Evolutionary conservation across 345 rosid genomes (phyloP), one percentile per base, ranked within the genome.

Genomic region (Eucalyptus marginata): DNA sequence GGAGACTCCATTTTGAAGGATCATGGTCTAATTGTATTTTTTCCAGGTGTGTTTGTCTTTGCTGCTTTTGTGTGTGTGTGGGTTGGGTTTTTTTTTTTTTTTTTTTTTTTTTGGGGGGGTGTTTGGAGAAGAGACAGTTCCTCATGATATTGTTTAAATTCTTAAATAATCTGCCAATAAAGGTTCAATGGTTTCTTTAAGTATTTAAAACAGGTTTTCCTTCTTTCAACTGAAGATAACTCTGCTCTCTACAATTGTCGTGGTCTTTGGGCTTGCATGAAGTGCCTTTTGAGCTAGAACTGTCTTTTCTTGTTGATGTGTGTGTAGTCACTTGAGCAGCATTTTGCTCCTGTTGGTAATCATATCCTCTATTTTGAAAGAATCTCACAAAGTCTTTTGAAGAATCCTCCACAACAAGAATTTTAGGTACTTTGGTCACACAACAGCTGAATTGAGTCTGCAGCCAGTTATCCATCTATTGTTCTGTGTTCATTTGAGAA

Each of bases 21-120:
- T 89, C 93, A 92, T 93, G 98, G 99, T 91, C 95, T 96, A 91
- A 93, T 98, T 89, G 96, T 98, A 85, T 97, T 98, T 90, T 98
- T 97, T 91, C 99, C 99, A 87, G 99, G 99, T 97, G 93, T 80
- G 71, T 88, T 80, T n/a, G 44, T 13, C 50, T 43, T 88, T 31
- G 87, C 87, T 79, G 52, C 62, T 84, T 46, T 13, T 88, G 16
- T 88, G 68, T 5, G n/a, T 25, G 68, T 12, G 8, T 27, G 52
- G 25, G 33, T 52, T 51, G 31, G 66, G 4, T 3, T 50, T 50
- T 15, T 16, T 51, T 52, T 17, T 51, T 8, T 56, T 7, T 54
- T 54, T 54, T 54, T 54, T 20, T 8, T 16, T 51, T 51, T 16
- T 14, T 1, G 52, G 29, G 64, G 18, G 18, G 16, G 4, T n/a